These are phyloP conservation scores for Capsicum baccatum DNA, from an alignment of 257 asterid genomes.

Conservation along the genomic window DNA sequence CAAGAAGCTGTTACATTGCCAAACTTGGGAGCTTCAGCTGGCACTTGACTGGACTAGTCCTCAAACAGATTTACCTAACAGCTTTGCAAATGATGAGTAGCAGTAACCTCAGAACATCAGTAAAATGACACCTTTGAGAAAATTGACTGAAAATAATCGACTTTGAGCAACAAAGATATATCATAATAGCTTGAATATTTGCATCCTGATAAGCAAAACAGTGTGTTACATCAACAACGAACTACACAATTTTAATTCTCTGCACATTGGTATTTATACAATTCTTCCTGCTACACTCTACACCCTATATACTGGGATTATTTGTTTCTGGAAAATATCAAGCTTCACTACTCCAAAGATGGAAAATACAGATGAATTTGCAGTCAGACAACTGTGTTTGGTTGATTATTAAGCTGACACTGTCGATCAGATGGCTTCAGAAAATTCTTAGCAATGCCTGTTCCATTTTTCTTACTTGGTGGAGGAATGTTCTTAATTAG, in stretches of 20 bases:
- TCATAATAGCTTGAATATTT: background rate
- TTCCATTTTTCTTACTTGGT: constrained; percentile 49
- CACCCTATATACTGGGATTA: background rate
- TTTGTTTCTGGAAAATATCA: constrained; percentile 13
- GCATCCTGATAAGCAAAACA: background rate
- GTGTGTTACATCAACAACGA: background rate
- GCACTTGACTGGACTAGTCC: constrained; percentile 23
- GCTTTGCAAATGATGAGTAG: background rate
- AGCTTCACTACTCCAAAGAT: constrained; percentile 22
- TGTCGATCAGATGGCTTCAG: constrained; percentile 42
- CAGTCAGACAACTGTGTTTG: background rate
- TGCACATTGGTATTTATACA: background rate
- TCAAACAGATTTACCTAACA: background rate
- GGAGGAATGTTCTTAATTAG: constrained; percentile 69
- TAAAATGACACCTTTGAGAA: background rate
- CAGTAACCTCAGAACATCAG: background rate
- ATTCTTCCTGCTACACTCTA: background rate
- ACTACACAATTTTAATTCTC: background rate
- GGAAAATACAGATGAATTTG: constrained; percentile 8
- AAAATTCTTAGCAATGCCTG: constrained; percentile 48
- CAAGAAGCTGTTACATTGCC: background rate
- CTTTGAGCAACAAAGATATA: background rate
- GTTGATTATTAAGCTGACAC: constrained; percentile 20
- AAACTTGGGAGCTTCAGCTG: constrained; percentile 10
- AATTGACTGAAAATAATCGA: background rate